Percentiles rank a stretch among this genome's conserved stretches.
Evolutionary conservation across 768 basidiomycete species (phyloP).

Genomic region (Tricholoma matsutake): DNA sequence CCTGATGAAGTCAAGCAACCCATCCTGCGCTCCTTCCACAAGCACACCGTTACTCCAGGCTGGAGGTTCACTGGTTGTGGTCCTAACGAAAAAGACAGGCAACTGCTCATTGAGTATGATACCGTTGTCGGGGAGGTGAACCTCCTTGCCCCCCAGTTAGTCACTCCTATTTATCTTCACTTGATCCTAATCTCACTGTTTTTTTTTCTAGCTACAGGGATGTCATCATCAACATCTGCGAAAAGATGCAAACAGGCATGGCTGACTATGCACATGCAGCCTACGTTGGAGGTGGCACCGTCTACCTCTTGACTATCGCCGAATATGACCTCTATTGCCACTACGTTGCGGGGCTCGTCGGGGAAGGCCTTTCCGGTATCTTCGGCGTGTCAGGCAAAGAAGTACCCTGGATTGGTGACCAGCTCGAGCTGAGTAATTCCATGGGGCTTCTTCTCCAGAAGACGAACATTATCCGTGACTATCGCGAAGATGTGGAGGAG

Average conservation of each 20-base stretch:
- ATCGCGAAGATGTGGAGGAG: conserved; percentile 85
- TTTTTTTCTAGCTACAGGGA: conserved; percentile 53
- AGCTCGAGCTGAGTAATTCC: conserved; percentile 87
- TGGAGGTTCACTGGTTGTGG: conserved; percentile 86
- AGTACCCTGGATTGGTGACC: conserved; percentile 62
- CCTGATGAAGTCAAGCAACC: conserved; percentile 84
- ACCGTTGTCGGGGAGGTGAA: conserved; percentile 79
- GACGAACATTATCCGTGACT: conserved; percentile 97
- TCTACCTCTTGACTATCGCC: conserved; percentile 69
- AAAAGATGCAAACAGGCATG: conserved; percentile 94
- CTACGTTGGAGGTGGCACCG: conserved; percentile 55
- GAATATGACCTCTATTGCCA: conserved; percentile 99
- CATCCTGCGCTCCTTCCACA: conserved; percentile 77
- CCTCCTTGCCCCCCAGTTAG: conserved; percentile 61
- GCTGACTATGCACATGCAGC: conserved; percentile 90
- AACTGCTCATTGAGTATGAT: conserved; percentile 81
- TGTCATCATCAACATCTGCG: conserved; percentile 78
- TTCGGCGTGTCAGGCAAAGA: conserved; percentile 88
- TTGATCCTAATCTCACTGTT: background rate
- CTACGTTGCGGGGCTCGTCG: conserved; percentile 96
- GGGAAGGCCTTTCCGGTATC: conserved; percentile 88
- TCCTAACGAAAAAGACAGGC: conserved; percentile 84
- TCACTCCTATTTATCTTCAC: conserved; percentile 9
- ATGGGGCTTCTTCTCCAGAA: conserved; percentile 98
- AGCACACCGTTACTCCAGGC: conserved; percentile 73